Evolutionary conservation across 768 basidiomycete genomes (phyloP).

Genomic region (Coprinellus micaceus): DNA sequence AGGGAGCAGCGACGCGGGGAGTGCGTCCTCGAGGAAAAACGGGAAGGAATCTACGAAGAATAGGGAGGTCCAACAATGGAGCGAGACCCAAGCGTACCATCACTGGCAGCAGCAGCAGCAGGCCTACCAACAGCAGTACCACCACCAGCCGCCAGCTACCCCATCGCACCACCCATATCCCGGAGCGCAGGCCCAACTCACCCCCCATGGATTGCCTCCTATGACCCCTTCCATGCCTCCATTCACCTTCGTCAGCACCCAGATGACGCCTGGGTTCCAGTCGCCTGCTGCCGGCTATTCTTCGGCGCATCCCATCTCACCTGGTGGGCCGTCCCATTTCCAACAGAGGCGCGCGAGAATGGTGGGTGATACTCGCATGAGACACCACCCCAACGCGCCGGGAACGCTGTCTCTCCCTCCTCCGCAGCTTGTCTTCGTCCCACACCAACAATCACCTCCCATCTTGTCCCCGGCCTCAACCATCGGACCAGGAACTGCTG

Average conservation of each 20-base stretch:
- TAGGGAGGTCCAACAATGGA: not conserved
- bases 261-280: slow-evolving; percentile 18
- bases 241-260: slow-evolving; percentile 68
- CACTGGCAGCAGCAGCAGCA: slow-evolving; percentile 13
- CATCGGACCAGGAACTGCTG: slow-evolving; percentile 2
- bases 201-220: slow-evolving; percentile 80
- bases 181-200: too few species aligned
- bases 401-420: slow-evolving; percentile 8
- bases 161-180: too few species aligned
- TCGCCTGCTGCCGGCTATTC: slow-evolving; percentile 1
- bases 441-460: slow-evolving; percentile 9
- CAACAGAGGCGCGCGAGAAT: not conserved
- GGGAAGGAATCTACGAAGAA: not conserved
- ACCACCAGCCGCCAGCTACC: slow-evolving; percentile 34
- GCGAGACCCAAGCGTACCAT: not conserved
- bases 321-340: not conserved
- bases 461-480: slow-evolving; percentile 1
- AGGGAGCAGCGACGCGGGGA: not conserved
- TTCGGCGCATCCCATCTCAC: not conserved
- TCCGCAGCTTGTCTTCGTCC: slow-evolving; percentile 9
- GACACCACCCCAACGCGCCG: slow-evolving; percentile 5
- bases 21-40: not conserved
- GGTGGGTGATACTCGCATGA: not conserved
- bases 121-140: slow-evolving; percentile 12
- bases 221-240: slow-evolving; percentile 98